phyloP scores from a whole-genome alignment of 257 asterid species.

The Leonotis leonurus region DNA sequence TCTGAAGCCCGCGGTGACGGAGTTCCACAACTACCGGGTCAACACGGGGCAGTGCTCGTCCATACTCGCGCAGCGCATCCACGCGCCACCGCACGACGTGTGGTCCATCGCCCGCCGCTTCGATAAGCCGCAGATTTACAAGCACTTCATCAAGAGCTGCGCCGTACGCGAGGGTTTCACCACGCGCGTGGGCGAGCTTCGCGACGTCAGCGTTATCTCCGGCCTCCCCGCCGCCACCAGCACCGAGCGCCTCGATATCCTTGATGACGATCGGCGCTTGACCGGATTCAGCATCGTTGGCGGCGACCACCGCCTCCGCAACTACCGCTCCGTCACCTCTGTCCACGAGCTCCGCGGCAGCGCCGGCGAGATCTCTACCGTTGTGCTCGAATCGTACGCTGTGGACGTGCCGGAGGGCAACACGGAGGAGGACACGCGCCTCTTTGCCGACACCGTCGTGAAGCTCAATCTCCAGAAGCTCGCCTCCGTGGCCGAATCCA shows the following conservation, averaged over 20 bases:
- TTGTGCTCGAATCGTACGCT: slow-evolving; percentile 70
- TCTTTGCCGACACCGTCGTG: slow-evolving; percentile 80
- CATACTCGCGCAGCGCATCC: slow-evolving; percentile 62
- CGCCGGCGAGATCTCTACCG: slow-evolving; percentile 31
- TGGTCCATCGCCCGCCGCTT: slow-evolving; percentile 76
- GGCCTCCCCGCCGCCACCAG: slow-evolving; percentile 92
- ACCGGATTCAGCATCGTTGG: slow-evolving; percentile 78
- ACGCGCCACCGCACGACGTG: slow-evolving; percentile 57
- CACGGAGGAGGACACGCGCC: slow-evolving; percentile 84
- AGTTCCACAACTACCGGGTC: slow-evolving; percentile 69
- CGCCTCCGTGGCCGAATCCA: slow-evolving; percentile 55
- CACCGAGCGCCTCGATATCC: slow-evolving; percentile 68
- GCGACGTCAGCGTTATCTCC: slow-evolving; percentile 72
- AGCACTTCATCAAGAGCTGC: slow-evolving; percentile 95
- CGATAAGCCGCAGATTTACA: slow-evolving; percentile 77
- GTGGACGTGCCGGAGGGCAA: slow-evolving; percentile 92
- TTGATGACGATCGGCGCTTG: slow-evolving; percentile 73
- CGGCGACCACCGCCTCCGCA: slow-evolving; percentile 78
- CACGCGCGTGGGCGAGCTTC: slow-evolving; percentile 46
- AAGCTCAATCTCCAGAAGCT: slow-evolving; percentile 71
- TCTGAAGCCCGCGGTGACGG: slow-evolving; percentile 35
- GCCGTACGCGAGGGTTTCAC: slow-evolving; percentile 37
- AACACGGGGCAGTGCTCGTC: slow-evolving; percentile 67
- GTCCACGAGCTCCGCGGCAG: slow-evolving; percentile 47
- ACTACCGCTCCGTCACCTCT: slow-evolving; percentile 61